phyloP scores from a whole-genome alignment of 495 filamentous ascomycete genomes.

The Sordaria brevicollis region DNA sequence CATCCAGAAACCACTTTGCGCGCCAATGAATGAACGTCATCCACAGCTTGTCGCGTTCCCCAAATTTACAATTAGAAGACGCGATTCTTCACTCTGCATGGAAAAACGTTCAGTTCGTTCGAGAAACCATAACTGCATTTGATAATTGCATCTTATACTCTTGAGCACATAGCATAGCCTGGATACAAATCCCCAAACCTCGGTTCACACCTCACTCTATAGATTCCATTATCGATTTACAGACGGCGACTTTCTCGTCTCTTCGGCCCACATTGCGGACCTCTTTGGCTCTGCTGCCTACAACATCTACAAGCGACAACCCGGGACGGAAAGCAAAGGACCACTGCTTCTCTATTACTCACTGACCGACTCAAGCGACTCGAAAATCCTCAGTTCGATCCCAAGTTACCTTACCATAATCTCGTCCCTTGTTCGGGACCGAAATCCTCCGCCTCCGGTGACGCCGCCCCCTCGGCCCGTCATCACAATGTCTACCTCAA shows the following conservation, averaged over 20 bases:
- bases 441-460: not conserved
- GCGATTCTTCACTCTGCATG: not conserved
- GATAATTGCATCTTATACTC: not conserved
- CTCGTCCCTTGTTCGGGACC: not conserved
- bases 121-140: not conserved
- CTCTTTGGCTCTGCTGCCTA: not conserved
- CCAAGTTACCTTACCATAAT: not conserved
- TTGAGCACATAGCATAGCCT: not conserved
- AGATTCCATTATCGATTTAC: not conserved
- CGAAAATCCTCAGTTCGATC: not conserved
- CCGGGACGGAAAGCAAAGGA: not conserved
- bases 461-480: not conserved
- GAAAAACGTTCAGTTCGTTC: not conserved
- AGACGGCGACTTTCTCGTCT: not conserved
- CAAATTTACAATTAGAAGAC: not conserved
- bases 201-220: not conserved
- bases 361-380: not conserved
- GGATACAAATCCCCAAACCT: not conserved
- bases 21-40: not conserved
- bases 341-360: not conserved
- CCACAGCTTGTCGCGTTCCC: not conserved
- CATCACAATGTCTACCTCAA: constrained; percentile 7
- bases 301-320: not conserved
- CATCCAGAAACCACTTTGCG: not conserved
- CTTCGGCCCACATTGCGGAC: not conserved